A percentile compares a stretch with the other conserved stretches of the same genome.
Evolutionary conservation across 2,329 filamentous ascomycete species (phyloP).

Genomic region (Verticillium longisporum): DNA sequence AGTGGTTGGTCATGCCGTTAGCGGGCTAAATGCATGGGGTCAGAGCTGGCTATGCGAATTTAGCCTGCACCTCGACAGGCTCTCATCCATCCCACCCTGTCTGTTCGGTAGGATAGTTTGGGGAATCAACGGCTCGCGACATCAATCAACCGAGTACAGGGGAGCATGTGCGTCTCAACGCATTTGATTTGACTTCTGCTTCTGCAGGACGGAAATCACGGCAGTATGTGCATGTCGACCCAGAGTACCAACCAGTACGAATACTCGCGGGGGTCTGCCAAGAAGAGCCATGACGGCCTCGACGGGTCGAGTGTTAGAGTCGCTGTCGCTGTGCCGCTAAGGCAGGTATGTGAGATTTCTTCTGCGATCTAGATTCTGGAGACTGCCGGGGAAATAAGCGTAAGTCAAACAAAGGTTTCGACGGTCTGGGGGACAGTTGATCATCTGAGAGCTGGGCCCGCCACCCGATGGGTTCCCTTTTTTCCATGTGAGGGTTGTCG

Average conservation of each 20-base stretch:
- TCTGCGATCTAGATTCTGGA: background rate
- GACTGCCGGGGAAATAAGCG: conserved; percentile 1
- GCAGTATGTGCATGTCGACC: no score
- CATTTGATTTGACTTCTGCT: background rate
- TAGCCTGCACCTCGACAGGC: background rate
- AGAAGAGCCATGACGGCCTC: background rate
- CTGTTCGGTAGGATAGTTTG: background rate
- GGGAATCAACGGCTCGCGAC: background rate
- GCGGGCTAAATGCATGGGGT: background rate
- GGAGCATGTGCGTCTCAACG: no score
- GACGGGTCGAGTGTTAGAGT: background rate
- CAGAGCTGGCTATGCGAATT: background rate
- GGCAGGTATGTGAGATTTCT: background rate
- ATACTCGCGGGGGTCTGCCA: background rate
- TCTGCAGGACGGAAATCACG: no score
- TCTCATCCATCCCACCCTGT: background rate
- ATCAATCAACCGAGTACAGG: background rate
- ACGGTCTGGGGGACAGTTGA: background rate
- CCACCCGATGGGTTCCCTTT: background rate
- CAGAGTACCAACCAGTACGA: background rate
- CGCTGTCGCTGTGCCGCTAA: background rate
- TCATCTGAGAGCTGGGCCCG: background rate
- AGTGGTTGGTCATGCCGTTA: background rate
- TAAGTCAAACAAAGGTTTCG: background rate
- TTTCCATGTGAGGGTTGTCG: no score